These are phyloP conservation scores for Fusarium chaquense DNA, from an alignment of 2,329 filamentous ascomycete species.

Conservation along the genomic window DNA sequence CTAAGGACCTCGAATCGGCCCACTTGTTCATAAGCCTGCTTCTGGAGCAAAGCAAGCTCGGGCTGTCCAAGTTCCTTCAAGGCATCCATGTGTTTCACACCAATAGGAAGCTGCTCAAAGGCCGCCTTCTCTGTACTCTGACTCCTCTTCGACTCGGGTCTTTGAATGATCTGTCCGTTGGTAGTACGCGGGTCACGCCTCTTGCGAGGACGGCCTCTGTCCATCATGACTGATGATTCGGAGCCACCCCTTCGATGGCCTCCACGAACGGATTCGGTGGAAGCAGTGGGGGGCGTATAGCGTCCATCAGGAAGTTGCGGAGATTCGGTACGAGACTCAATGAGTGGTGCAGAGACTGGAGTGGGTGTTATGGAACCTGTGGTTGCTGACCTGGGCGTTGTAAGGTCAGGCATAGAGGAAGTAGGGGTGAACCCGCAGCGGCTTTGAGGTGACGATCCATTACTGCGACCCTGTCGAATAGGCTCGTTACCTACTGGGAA, in stretches of 20 bases:
- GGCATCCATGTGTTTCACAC: slow-evolving; percentile 67
- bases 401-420: slow-evolving; percentile 54
- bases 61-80: slow-evolving; percentile 58
- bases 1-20: slow-evolving; percentile 73
- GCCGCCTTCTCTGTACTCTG: slow-evolving; percentile 66
- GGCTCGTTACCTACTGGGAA: slow-evolving; percentile 61
- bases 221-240: slow-evolving; percentile 67
- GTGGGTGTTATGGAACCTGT: slow-evolving; percentile 57
- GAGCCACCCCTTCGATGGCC: slow-evolving; percentile 67
- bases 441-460: slow-evolving; percentile 60
- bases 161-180: slow-evolving; percentile 54
- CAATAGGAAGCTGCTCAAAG: slow-evolving; percentile 71
- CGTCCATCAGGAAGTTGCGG: slow-evolving; percentile 60
- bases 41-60: slow-evolving; percentile 66
- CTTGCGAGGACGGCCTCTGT: slow-evolving; percentile 71
- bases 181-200: slow-evolving; percentile 59
- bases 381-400: slow-evolving; percentile 60
- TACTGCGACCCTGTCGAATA: slow-evolving; percentile 57
- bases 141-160: slow-evolving; percentile 58
- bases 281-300: slow-evolving; percentile 45
- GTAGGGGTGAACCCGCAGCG: slow-evolving; percentile 56
- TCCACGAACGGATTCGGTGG: slow-evolving; percentile 22
- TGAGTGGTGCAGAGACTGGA: slow-evolving; percentile 62
- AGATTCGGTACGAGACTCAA: slow-evolving; percentile 57
- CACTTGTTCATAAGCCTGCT: slow-evolving; percentile 72